Conservation (phyloP, 2,329 filamentous ascomycete species). For the Xylaria multiplex region DNA sequence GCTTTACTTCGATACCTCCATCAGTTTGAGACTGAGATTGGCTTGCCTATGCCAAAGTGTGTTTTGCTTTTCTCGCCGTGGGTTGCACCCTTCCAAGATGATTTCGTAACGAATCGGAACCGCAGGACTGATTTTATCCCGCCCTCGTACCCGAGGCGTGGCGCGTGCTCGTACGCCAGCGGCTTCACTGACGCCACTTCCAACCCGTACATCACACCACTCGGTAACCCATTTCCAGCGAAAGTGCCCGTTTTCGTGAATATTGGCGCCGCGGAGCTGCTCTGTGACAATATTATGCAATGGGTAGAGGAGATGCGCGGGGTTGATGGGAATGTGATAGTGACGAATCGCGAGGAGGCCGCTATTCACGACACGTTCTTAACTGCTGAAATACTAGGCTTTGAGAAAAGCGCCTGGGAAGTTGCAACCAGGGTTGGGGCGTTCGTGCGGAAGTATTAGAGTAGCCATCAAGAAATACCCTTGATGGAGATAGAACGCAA, state of each 20-base stretch:
- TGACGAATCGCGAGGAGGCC: slow-evolving; percentile 52
- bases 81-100: slow-evolving; percentile 41
- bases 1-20: slow-evolving; percentile 57
- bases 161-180: slow-evolving; percentile 49
- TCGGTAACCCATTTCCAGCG: slow-evolving; percentile 40
- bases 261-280: slow-evolving; percentile 41
- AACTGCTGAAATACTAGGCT: slow-evolving; percentile 54
- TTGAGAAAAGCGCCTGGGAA: slow-evolving; percentile 47
- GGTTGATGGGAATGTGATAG: slow-evolving; percentile 42
- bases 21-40: slow-evolving; percentile 49
- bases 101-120: slow-evolving; percentile 25
- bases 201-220: slow-evolving; percentile 50
- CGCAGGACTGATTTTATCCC: slow-evolving; percentile 53
- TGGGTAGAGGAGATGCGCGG: slow-evolving; percentile 63
- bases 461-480: too few relatives aligned
- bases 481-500: too few relatives aligned
- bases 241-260: slow-evolving; percentile 41
- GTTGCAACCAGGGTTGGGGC: slow-evolving; percentile 36
- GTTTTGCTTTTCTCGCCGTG: slow-evolving; percentile 49
- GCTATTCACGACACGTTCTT: slow-evolving; percentile 59
- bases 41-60: slow-evolving; percentile 44
- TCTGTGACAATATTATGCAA: slow-evolving; percentile 56
- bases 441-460: slow-evolving; percentile 26
- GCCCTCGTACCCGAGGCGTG: slow-evolving; percentile 54
- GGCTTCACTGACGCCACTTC: slow-evolving; percentile 20